Base-by-base conservation (phyloP, 2,329 filamentous ascomycete genomes). In the Trichoderma sp. region DNA sequence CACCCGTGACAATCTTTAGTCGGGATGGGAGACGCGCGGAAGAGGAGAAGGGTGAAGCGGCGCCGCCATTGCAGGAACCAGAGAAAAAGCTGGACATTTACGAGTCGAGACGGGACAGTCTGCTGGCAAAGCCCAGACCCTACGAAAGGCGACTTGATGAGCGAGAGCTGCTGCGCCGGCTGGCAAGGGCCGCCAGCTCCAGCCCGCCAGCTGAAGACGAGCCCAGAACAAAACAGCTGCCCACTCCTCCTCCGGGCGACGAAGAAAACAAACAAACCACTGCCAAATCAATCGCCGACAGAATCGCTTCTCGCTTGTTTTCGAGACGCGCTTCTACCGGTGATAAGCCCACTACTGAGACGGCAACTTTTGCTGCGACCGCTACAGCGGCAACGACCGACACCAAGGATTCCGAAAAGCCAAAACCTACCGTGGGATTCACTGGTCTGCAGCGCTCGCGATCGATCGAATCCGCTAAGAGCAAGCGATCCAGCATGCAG, bases 401-500 rank as follows among this genome's bases (percentile, higher is more conserved):
- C 39, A 39, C 37, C 45, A 73, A 73, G 32, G 73, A 79, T 32
- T 53, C 63, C 39, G 73, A 73, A n/a, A 63, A 64, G 25, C 45
- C 72, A 17, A 80, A 76, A 66, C 81, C 79, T 22, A 80, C 78
- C 3, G 83, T 86, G 39, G 83, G 80, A 57, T 86, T 86, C 72
- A 75, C 77, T 6, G 81, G 81, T 35, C 72, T 86, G 45, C 77
- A 75, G 48, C 80, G 82, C 63, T 77, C 74, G 63, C 73, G 76
- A 13, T 86, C 84, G 2, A 76, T 75, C 29, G 84, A 85, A 57
- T 85, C 68, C 2, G 72, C 77, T 59, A 80, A 79, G 70, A 81
- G 82, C 71, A 86, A 86, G 75, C 78, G 80, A 66, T 80, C 80
- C 39, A 85, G 83, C 73, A 76, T 80, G 72, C 78, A 81, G 68